phyloP scores from a whole-genome alignment of 306 rosid species.

The Fagus sylvatica region DNA sequence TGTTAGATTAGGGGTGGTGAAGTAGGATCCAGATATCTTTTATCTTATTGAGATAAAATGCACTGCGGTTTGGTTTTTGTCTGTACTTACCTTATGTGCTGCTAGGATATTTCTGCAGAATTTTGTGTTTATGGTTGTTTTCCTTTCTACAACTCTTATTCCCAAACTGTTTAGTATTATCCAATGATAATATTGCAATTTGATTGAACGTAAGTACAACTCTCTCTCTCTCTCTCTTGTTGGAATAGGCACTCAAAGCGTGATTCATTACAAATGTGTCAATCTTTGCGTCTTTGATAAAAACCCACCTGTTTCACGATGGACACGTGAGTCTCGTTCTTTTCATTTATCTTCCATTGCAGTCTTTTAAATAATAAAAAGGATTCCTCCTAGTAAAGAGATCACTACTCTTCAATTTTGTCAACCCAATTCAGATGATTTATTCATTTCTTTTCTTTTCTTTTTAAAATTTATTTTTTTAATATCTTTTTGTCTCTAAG shows the following conservation, averaged over 20 bases:
- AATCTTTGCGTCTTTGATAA: background rate
- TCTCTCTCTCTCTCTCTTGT: background rate
- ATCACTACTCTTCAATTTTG: too few relatives aligned
- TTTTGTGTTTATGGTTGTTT: slow-evolving; percentile 24
- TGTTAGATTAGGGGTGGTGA: slow-evolving; percentile 11
- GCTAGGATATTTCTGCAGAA: slow-evolving; percentile 21
- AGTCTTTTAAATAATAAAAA: background rate
- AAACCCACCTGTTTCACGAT: background rate
- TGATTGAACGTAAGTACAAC: too few relatives aligned
- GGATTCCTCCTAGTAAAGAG: too few relatives aligned
- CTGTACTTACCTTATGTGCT: background rate
- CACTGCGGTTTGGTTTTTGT: slow-evolving; percentile 18
- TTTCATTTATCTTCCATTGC: background rate
- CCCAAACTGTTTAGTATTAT: too few relatives aligned
- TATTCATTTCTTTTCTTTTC: too few relatives aligned
- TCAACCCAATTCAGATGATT: too few relatives aligned
- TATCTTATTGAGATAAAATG: slow-evolving; percentile 30
- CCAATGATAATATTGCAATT: too few relatives aligned
- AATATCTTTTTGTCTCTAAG: too few relatives aligned
- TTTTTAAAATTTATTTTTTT: too few relatives aligned
- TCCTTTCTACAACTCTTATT: background rate
- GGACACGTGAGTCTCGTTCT: background rate
- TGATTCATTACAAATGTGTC: background rate
- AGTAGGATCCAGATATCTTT: slow-evolving; percentile 43
- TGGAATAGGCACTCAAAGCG: background rate